These are phyloP conservation scores for Barbatosphaeria neglecta DNA, from an alignment of 495 filamentous ascomycete species.

Conservation along the genomic window DNA sequence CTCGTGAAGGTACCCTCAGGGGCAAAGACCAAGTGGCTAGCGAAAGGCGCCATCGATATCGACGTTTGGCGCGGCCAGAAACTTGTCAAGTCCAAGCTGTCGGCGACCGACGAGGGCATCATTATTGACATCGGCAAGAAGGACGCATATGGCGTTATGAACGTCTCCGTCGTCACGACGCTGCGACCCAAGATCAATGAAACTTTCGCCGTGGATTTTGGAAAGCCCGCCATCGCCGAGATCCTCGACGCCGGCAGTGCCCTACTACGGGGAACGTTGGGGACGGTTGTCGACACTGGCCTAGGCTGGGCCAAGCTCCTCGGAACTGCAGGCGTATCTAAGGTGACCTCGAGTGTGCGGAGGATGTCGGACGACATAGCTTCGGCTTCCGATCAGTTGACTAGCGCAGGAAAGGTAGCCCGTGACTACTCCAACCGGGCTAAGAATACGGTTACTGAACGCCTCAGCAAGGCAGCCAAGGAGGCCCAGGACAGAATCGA, in stretches of 20 bases:
- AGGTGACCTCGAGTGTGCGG: conserved; percentile 16
- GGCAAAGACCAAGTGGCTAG: conserved; percentile 27
- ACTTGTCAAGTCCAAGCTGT: conserved; percentile 27
- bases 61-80: conserved; percentile 28
- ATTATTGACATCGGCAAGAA: conserved; percentile 25
- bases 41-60: conserved; percentile 29
- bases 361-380: conserved; percentile 19
- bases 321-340: conserved; percentile 19
- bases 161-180: conserved; percentile 30
- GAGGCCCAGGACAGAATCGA: conserved; percentile 4
- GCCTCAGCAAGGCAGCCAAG: conserved; percentile 1
- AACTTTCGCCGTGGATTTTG: conserved; percentile 32
- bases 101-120: conserved; percentile 30
- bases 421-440: conserved; percentile 10
- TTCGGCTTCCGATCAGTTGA: conserved; percentile 15
- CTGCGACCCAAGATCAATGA: conserved; percentile 33
- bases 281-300: conserved; percentile 19
- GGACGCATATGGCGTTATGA: conserved; percentile 29
- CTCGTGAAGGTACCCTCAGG: conserved; percentile 23
- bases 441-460: conserved; percentile 10
- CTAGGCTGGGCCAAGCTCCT: conserved; percentile 22
- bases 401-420: conserved; percentile 14
- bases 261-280: conserved; percentile 23
- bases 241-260: conserved; percentile 24
- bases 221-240: conserved; percentile 20